Evolutionary conservation across 2,329 filamentous ascomycete genomes (phyloP), one percentile per base, ranked within the genome.

Genomic region (Penicillium sp.): DNA sequence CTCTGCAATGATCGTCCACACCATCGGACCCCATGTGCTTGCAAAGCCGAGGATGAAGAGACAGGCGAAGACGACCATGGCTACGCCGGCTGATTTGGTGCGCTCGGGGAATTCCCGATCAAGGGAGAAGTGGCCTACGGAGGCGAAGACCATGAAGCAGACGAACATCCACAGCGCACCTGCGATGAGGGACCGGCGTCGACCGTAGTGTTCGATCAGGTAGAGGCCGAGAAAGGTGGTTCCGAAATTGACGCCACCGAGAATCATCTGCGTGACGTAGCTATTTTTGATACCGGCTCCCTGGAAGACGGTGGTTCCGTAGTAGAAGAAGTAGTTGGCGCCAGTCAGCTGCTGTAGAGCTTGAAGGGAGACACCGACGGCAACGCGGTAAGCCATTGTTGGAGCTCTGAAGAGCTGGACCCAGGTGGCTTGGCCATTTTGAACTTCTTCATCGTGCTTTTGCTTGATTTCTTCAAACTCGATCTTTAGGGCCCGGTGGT

Each of bases 1-100:
- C 37, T 77, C 74, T 9, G 71, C 69, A 36, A 76, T 73, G 31
- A 80, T 77, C 0, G 77, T 74, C 78, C 78, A 80, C 1, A 78
- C 70, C 65, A 79, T 79, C 0, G 87, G 87, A 11, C 87, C 87
- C 86, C 86, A 90, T 0, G 86, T 88, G 34, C 76, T 74, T 10
- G 87, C 87, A 55, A 89, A 91, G 0, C 83, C 86, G 11, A 85
- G 81, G 51, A 91, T 90, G 65, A 89, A 90, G 71, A 90, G 81
- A 70, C 85, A 89, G 1, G 87, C 84, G 24, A 87, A 83, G 1
- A 88, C 83, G 49, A 91, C 88, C 81, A 90, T 87, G 54, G 87
- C 80, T 9, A 85, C 83, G 0, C 87, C 87, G 2, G 83, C 79
- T 0, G 75, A 70, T 9, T 73, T 64, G 56, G 74, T 81, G 3